phyloP scores from a whole-genome alignment of 2,329 filamentous ascomycete genomes.

The Pseudopithomyces maydicus region DNA sequence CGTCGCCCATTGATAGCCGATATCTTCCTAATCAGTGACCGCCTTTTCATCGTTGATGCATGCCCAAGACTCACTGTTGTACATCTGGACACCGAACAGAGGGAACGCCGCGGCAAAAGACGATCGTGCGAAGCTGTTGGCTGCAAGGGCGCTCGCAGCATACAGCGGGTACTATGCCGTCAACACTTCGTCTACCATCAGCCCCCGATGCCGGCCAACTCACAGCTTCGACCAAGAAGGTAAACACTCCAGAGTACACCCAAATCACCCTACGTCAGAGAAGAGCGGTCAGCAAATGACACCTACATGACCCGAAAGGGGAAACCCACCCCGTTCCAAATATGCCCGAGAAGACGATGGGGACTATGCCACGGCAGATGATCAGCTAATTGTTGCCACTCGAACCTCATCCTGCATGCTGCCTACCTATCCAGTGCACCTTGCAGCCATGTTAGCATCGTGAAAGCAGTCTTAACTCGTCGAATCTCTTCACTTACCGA shows the following conservation, averaged over 20 bases:
- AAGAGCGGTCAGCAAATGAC: conserved; percentile 35
- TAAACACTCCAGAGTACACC: conserved; percentile 84
- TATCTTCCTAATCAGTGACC: conserved; percentile 50
- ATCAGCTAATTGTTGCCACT: conserved; percentile 39
- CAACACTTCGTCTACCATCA: conserved; percentile 23
- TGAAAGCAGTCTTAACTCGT: conserved; percentile 60
- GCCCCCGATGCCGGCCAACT: conserved; percentile 38
- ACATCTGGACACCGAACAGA: conserved; percentile 58
- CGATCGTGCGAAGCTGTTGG: conserved; percentile 56
- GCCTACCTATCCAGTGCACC: conserved; percentile 58
- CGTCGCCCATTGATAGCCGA: conserved; percentile 58
- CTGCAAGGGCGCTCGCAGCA: conserved; percentile 56
- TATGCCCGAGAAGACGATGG: conserved; percentile 55
- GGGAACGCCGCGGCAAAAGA: conserved; percentile 55
- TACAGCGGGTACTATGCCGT: conserved; percentile 54
- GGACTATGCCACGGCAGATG: conserved; percentile 44
- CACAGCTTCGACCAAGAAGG: conserved; percentile 74
- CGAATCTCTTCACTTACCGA: conserved; percentile 67
- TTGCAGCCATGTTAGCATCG: conserved; percentile 38
- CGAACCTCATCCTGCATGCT: conserved; percentile 22
- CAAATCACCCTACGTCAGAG: conserved; percentile 66
- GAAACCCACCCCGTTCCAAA: conserved; percentile 51
- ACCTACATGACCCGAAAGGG: conserved; percentile 24
- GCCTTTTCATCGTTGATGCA: conserved; percentile 42
- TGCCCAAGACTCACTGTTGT: conserved; percentile 50